Conservation (phyloP, 2,329 filamentous ascomycete genomes). For the Fusarium buharicum region DNA sequence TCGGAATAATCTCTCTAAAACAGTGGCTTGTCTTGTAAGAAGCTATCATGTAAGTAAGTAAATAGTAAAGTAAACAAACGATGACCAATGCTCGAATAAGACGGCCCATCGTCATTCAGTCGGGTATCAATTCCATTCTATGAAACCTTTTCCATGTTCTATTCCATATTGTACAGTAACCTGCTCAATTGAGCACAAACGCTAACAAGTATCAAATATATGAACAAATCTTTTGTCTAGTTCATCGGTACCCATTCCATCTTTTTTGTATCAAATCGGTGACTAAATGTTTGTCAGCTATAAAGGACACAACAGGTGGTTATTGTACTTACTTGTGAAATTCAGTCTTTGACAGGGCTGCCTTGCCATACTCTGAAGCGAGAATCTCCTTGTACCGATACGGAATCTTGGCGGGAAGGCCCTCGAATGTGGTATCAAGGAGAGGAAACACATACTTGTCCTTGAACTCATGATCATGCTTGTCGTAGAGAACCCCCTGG, state of each 20-base stretch:
- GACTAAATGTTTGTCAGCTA: slow-evolving; percentile 46
- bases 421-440: slow-evolving; percentile 75
- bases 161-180: not conserved
- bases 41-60: not conserved
- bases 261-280: slow-evolving; percentile 54
- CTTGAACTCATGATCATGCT: slow-evolving; percentile 62
- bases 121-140: slow-evolving; percentile 7
- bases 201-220: not conserved
- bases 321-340: slow-evolving; percentile 60
- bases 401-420: slow-evolving; percentile 72
- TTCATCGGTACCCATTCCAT: slow-evolving; percentile 49
- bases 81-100: too few relatives aligned
- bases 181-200: not conserved
- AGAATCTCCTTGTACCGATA: slow-evolving; percentile 69
- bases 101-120: not conserved
- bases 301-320: too few relatives aligned
- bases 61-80: not conserved
- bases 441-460: slow-evolving; percentile 74
- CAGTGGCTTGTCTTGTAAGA: not conserved
- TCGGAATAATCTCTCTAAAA: too few relatives aligned
- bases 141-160: not conserved
- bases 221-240: not conserved
- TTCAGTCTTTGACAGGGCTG: slow-evolving; percentile 61
- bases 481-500: slow-evolving; percentile 60
- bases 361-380: slow-evolving; percentile 65